Evolutionary conservation across 352 stramenopile species (phyloP).

Genomic region (Phytophthora cryptogea): DNA sequence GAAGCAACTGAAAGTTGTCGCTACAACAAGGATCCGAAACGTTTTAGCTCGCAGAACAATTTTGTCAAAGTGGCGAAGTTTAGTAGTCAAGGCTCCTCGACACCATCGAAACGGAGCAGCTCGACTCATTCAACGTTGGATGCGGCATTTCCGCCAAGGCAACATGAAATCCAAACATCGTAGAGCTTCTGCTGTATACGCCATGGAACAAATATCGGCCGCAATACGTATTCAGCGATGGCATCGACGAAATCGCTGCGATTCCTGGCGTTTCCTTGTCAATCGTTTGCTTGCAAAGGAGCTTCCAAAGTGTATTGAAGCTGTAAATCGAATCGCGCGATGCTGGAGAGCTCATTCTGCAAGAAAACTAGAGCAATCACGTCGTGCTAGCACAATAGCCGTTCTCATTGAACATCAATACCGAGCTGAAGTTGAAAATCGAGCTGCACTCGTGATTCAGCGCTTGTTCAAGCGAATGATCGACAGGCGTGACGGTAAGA

Average conservation of each 20-base stretch:
- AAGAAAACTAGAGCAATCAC: conserved; percentile 9
- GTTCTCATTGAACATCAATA: conserved; percentile 35
- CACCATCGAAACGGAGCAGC: conserved; percentile 15
- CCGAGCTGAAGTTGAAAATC: conserved; percentile 24
- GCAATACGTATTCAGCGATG: conserved; percentile 45
- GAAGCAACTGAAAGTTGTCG: conserved; percentile 5
- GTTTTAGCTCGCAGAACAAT: conserved; percentile 8
- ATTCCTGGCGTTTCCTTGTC: conserved; percentile 41
- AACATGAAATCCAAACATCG: background rate
- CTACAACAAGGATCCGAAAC: conserved; percentile 12
- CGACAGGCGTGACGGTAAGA: conserved; percentile 38
- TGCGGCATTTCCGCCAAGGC: conserved; percentile 5
- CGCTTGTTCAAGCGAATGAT: conserved; percentile 28
- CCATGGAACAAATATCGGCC: conserved; percentile 20
- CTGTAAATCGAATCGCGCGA: conserved; percentile 19
- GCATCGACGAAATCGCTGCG: conserved; percentile 32
- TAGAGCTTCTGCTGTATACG: conserved; percentile 2
- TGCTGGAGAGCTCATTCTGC: conserved; percentile 31
- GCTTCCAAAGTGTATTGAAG: conserved; percentile 29
- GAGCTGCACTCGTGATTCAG: conserved; percentile 41
- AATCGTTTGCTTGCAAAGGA: conserved; percentile 32
- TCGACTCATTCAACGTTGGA: conserved; percentile 22
- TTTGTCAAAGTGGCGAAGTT: conserved; percentile 14
- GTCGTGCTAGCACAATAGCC: conserved; percentile 10
- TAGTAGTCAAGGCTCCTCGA: conserved; percentile 3